Evolutionary conservation across 129 eudicot species (phyloP), one percentile per base, ranked within the genome.

Genomic region (Oenanthe sinensis): DNA sequence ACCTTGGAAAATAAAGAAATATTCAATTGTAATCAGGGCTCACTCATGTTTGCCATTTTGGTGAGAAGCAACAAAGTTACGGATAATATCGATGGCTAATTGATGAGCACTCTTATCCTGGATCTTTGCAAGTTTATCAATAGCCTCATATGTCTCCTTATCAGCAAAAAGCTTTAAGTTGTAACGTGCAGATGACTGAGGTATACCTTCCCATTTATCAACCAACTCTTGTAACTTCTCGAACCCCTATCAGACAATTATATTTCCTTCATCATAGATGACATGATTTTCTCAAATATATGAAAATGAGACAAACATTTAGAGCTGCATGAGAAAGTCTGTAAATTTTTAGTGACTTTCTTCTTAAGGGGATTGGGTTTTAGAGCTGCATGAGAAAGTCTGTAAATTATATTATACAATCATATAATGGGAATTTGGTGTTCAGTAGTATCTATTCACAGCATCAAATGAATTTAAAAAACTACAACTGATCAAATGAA

Each of bases 91-190:
- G 84, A 92, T 92, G 70, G 99, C 97, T 75, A 92, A 77, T 72
- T 90, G 92, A 84, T 96, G 95, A 76, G 97, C 95, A 60, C 65
- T 90, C 92, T 96, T 96, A 75, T 88, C 89, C 86, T 96, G 88
- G 12, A 88, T 69, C 80, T 79, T 87, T 46, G 97, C 99, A 28
- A 96, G 88, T 76, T 79, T 91, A 39, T 96, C 97, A 85, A 96
- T 85, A 15, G 95, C 86, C 77, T 90, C 88, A 43, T 82, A 96
- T 12, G 97, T 89, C 77, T 89, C 95, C 86, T 85, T 90, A 82
- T 92, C 97, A 5, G 91, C 80, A 72, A 92, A 92, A 28, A 92
- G 91, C 84, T 87, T 96, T 83, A 96, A 79, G 80, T 87, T 90
- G 81, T 86, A 89, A 30, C 83, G 82, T 0, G 87, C 77, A 37